Evolutionary conservation across 768 basidiomycete species (phyloP).

Genomic region (Chlorophyllum brunneum): DNA sequence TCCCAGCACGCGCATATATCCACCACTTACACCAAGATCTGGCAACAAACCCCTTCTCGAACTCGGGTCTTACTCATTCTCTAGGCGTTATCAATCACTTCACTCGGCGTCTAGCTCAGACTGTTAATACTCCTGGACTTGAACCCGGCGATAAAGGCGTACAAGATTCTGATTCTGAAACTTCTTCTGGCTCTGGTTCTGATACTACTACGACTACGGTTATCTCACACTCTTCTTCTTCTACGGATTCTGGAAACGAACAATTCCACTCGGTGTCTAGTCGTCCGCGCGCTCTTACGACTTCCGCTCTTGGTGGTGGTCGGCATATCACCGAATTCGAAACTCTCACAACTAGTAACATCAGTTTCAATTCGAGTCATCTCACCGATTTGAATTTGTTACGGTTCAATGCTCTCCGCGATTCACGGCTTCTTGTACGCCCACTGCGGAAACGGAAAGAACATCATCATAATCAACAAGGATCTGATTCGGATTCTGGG

Average conservation of each 20-base stretch:
- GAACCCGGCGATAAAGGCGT: conserved; percentile 7
- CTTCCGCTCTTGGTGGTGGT: background rate
- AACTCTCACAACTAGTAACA: conserved; percentile 6
- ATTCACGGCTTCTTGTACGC: conserved; percentile 7
- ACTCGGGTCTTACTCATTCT: conserved; percentile 12
- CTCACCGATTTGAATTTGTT: background rate
- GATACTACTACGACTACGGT: background rate
- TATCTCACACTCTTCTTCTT: background rate
- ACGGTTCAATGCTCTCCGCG: background rate
- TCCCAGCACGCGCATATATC: conserved; percentile 45
- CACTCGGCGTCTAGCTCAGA: conserved; percentile 27
- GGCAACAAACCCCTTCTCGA: conserved; percentile 17
- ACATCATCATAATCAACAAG: background rate
- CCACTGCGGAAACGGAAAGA: conserved; percentile 12
- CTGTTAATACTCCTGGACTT: conserved; percentile 17
- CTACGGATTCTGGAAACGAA: background rate
- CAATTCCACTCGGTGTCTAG: background rate
- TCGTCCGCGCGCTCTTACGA: background rate
- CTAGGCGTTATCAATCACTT: conserved; percentile 24
- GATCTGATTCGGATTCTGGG: conserved; percentile 8
- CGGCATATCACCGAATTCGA: background rate
- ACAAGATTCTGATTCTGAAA: conserved; percentile 13
- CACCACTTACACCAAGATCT: conserved; percentile 35
- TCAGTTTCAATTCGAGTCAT: conserved; percentile 13
- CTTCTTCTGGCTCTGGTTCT: conserved; percentile 3